Evolutionary conservation across 139 green algal species (phyloP).

Genomic region (Mesotaenium endlicherianum): DNA sequence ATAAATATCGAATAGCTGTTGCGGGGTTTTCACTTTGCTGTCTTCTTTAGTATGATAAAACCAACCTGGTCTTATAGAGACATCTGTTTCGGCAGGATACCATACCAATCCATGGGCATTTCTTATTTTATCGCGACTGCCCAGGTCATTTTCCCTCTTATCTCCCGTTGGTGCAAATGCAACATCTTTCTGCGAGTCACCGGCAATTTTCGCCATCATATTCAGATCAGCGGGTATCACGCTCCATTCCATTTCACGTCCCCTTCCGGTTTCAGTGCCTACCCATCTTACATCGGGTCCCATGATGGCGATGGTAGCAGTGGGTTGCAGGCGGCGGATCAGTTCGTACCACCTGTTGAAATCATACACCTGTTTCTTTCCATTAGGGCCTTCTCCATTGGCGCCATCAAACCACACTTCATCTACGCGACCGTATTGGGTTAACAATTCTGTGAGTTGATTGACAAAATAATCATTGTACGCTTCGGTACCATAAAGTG

Average conservation of each 20-base stretch:
- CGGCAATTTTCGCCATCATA: no score
- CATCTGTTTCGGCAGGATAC: background rate
- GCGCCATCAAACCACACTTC: constrained; percentile 12
- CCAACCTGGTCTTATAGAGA: background rate
- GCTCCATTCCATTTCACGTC: no score
- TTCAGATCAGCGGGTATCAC: no score
- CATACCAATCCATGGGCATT: no score
- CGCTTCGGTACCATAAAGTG: background rate
- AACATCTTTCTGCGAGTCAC: no score
- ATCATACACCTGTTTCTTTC: no score
- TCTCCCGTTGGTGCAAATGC: background rate
- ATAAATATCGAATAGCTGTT: constrained; percentile 12
- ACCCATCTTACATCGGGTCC: constrained; percentile 21
- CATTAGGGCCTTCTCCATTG: no score
- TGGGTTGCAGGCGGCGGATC: no score
- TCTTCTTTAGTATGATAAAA: background rate
- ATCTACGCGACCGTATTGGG: background rate
- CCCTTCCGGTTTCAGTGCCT: constrained; percentile 20
- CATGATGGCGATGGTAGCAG: no score
- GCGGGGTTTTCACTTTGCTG: background rate
- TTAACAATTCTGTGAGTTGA: constrained; percentile 5
- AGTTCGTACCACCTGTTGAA: no score
- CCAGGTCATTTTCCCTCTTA: background rate
- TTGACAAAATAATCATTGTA: constrained; percentile 18
- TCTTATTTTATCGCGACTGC: no score